Base-by-base conservation (phyloP, 2,329 filamentous ascomycete genomes). In the Acarospora socialis region DNA sequence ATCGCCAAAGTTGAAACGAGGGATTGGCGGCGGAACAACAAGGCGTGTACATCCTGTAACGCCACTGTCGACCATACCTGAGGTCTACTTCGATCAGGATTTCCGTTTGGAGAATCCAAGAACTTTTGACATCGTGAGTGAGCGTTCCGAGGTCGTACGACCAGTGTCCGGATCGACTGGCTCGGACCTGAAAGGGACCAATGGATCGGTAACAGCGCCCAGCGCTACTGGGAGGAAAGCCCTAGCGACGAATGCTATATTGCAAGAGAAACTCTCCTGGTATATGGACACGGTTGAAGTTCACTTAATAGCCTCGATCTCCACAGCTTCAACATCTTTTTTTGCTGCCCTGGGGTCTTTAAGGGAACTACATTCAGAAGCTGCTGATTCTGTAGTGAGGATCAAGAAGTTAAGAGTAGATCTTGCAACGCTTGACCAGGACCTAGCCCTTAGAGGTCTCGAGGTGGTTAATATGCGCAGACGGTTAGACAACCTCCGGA, bases 201-300 rank as follows among this genome's bases (percentile, higher is more conserved):
- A 76, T 51, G 74, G 72, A 4, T 63, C 60, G 30, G 58, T 66
- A 0, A 57, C 67, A 14, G 66, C 68, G 7, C 75, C 80, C 5
- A 52, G 60, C 25, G 53, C 56, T 12, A 56, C 59, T 8, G 65
- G 64, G 6, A 72, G 87, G 38, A 95, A 94, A 52, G 81, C 82
- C 1, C 63, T 98, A 17, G 87, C 87, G 5, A 94, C 86, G 0
- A 98, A 98, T 56, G 90, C 90, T 0, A 98, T 98, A 36, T 56
- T 98, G 21, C 90, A 98, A 52, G 90, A 98, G 56, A 98, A 98
- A 56, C 64, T 98, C 8, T 95, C 90, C 0, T 98, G 90, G 90
- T 98, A 98, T 54, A 93, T 98, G 84, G 90, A 98, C 52, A 98
- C 90, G 0, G 84, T 98, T 14, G 90, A 98, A 52, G 83, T 98